These are phyloP conservation scores for Fraxinus xanthoxyloides DNA, from an alignment of 305 asterid species.

Conservation along the genomic window DNA sequence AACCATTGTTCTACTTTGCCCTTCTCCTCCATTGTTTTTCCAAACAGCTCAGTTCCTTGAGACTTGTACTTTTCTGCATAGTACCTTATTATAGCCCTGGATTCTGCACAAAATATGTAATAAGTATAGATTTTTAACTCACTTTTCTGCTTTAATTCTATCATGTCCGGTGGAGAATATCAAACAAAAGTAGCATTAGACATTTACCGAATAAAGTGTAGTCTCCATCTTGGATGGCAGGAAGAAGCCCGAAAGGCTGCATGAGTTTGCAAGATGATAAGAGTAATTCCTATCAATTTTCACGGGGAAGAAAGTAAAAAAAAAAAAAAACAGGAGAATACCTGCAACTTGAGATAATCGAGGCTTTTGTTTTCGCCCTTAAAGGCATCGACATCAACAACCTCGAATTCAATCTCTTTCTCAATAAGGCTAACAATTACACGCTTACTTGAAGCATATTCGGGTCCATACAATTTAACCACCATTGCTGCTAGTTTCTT, in stretches of 20 bases:
- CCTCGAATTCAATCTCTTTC: constrained; percentile 33
- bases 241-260: constrained; percentile 53
- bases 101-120: constrained; percentile 29
- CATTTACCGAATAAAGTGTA: constrained; percentile 43
- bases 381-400: constrained; percentile 31
- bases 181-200: neutral
- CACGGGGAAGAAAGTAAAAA: neutral
- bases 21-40: constrained; percentile 39
- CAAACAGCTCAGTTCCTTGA: constrained; percentile 39
- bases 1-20: constrained; percentile 51
- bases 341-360: constrained; percentile 41
- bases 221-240: constrained; percentile 55
- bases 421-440: constrained; percentile 32
- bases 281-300: neutral
- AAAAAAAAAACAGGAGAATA: neutral
- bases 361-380: constrained; percentile 31
- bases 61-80: constrained; percentile 46
- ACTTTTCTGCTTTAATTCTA: neutral
- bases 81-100: constrained; percentile 51
- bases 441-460: constrained; percentile 28
- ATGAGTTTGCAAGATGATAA: neutral
- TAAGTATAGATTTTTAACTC: neutral
- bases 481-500: constrained; percentile 22
- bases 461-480: constrained; percentile 44
- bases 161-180: neutral